A percentile compares a stretch with the other conserved stretches of the same genome.
Conservation (phyloP, 768 basidiomycete genomes). For the Mycena latifolia region DNA sequence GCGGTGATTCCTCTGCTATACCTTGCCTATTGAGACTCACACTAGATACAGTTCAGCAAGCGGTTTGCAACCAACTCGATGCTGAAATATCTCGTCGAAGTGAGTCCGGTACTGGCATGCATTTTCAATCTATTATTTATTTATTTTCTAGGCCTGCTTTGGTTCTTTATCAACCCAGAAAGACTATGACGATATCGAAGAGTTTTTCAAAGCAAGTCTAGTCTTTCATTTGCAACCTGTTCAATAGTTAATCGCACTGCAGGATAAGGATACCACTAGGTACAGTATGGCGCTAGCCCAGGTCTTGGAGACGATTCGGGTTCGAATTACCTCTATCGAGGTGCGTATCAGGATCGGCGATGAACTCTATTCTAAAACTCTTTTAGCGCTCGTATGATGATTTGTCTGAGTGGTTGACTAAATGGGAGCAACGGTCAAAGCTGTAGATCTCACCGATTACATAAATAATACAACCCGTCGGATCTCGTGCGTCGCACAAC, state of each 20-base stretch:
- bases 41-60: slow-evolving; percentile 56
- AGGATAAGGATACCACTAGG: slow-evolving; percentile 60
- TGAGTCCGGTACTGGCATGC: not conserved
- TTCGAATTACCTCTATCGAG: slow-evolving; percentile 60
- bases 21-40: no score
- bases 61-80: slow-evolving; percentile 62
- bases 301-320: slow-evolving; percentile 59
- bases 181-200: slow-evolving; percentile 60
- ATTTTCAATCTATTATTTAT: not conserved
- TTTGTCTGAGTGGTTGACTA: slow-evolving; percentile 19
- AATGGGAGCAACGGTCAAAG: slow-evolving; percentile 24
- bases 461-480: no score
- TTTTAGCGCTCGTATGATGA: slow-evolving; percentile 19
- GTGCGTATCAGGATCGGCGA: slow-evolving; percentile 36
- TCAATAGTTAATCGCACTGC: not conserved
- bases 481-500: no score
- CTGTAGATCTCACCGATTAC: not conserved
- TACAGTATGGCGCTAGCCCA: slow-evolving; percentile 62
- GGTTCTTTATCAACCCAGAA: slow-evolving; percentile 55
- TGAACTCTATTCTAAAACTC: not conserved
- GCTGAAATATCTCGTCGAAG: slow-evolving; percentile 25
- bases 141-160: slow-evolving; percentile 16
- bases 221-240: not conserved
- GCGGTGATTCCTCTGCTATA: slow-evolving; percentile 46
- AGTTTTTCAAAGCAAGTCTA: slow-evolving; percentile 67